Evolutionary conservation across 2,329 filamentous ascomycete species (phyloP).

Genomic region (Dactylonectria macrodidyma): DNA sequence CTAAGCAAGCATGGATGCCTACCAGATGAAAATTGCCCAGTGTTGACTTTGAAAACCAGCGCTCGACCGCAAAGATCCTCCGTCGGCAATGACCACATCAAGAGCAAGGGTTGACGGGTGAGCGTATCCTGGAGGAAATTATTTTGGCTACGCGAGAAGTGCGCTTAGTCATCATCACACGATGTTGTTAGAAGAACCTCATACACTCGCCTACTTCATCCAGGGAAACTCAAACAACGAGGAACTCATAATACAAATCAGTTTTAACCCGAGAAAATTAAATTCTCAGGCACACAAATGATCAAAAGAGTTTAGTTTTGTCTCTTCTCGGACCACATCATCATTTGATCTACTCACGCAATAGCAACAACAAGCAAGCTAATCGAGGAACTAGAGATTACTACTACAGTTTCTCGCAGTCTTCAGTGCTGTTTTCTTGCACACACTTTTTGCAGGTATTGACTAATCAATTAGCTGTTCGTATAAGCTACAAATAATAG

Average conservation of each 20-base stretch:
- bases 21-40: conserved; percentile 9
- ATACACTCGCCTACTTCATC: background rate
- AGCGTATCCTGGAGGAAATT: conserved; percentile 25
- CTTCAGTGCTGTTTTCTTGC: background rate
- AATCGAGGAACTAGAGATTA: too few relatives aligned
- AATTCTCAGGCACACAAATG: too few relatives aligned
- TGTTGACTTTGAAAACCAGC: conserved; percentile 6
- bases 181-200: background rate
- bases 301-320: too few relatives aligned
- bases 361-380: too few relatives aligned
- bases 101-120: conserved; percentile 8
- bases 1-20: conserved; percentile 10
- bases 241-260: background rate
- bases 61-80: conserved; percentile 1
- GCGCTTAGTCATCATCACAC: conserved; percentile 32
- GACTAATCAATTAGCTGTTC: background rate
- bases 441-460: background rate
- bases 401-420: background rate
- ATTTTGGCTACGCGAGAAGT: conserved; percentile 19
- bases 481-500: background rate
- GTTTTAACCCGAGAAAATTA: too few relatives aligned
- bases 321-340: too few relatives aligned
- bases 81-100: conserved; percentile 3
- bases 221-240: background rate
- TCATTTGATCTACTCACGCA: too few relatives aligned